Evolutionary conservation across 2,329 filamentous ascomycete species (phyloP), one percentile per base, ranked within the genome.

Genomic region (Aureobasidium mangrovei): DNA sequence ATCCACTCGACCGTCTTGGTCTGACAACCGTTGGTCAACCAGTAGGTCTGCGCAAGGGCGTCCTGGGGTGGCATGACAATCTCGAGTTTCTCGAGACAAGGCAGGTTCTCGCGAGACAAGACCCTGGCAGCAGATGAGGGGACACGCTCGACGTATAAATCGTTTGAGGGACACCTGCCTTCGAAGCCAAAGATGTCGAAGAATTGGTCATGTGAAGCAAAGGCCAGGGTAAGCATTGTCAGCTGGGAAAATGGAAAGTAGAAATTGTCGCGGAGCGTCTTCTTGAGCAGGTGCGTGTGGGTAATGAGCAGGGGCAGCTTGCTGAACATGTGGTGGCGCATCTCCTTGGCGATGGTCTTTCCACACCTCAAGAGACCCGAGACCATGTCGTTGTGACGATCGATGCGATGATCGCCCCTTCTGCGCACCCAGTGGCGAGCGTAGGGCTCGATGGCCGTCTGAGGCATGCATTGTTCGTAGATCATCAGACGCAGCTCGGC

Each of bases 131-230:
- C 36, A 2, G 4, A 4, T 12, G 9, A 12, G 26, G 24, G 24
- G 4, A 38, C 24, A 18, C 41, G 40, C 3, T 52, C 18, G 7
- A 24, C 42, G 24, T 28, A 10, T 2, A 4, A 8, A 26, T 40
- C 24, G 49, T 35, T 27, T 2, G 26, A 52, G 35, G 38, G 31
- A 28, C 36, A 31, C 7, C 31, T 45, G 27, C 49, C 27, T 5
- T 53, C 38, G 24, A 57, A 56, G 32, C 62, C 60, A 54, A 67
- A 67, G 9, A 65, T 41, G 3, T 56, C 27, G 42, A 65, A 38
- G 51, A 57, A 64, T 3, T 59, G 54, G 1, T 53, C 10, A 46
- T 63, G 62, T 6, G 44, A 35, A 5, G 28, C 44, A 2, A 65
- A 52, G 2, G 57, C 43, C 4, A 67, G 47, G 9, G 61, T 57